phyloP scores from a whole-genome alignment of 192 early-diverging fungal species.

The Gigaspora rosea region DNA sequence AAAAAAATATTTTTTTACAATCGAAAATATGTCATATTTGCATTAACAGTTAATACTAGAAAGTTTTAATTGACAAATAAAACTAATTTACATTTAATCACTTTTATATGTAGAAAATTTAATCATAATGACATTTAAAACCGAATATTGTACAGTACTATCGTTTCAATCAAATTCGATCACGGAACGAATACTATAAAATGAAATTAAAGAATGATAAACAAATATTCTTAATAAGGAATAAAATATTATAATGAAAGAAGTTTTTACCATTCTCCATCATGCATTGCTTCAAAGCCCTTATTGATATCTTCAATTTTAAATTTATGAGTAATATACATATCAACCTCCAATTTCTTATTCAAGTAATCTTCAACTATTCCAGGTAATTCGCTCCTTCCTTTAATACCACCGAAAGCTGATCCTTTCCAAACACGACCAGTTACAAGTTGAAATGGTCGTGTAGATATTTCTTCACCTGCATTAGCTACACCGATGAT shows the following conservation, averaged over 20 bases:
- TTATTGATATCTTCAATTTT: constrained; percentile 86
- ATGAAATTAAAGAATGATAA: not conserved
- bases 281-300: constrained; percentile 90
- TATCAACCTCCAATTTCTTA: constrained; percentile 88
- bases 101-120: too few species aligned
- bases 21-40: too few species aligned
- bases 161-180: too few species aligned
- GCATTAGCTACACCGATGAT: constrained; percentile 92
- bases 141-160: too few species aligned
- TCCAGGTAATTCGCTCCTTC: constrained; percentile 83
- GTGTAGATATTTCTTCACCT: constrained; percentile 89
- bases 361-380: constrained; percentile 86
- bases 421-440: constrained; percentile 95
- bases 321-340: constrained; percentile 85
- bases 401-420: constrained; percentile 98
- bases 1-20: too few species aligned
- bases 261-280: constrained; percentile 57
- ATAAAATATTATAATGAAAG: not conserved
- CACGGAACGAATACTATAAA: not conserved
- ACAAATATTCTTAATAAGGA: not conserved
- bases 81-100: too few species aligned
- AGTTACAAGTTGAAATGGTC: constrained; percentile 97
- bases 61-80: too few species aligned
- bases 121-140: too few species aligned
- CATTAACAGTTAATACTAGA: too few species aligned